Percentiles rank a stretch among this genome's conserved stretches.
These are phyloP conservation scores for Breynia disticha DNA, from an alignment of 441 rosid species.

Conservation along the genomic window DNA sequence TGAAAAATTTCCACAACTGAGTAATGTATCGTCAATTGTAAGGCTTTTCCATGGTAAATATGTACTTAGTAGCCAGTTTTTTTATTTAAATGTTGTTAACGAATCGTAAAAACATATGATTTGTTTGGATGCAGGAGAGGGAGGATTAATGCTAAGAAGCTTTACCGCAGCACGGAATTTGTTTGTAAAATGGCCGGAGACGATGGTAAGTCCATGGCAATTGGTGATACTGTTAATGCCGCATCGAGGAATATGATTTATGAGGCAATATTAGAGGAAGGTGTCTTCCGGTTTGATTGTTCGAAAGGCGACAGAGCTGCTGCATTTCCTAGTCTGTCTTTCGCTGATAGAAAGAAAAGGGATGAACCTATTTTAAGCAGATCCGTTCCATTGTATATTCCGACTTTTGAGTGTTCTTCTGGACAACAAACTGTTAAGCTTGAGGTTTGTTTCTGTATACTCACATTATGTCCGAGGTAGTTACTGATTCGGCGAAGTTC, in stretches of 20 bases:
- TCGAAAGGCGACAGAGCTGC: constrained; percentile 43
- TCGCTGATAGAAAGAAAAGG: constrained; percentile 41
- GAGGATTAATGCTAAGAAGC: no score
- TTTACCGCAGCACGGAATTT: background rate
- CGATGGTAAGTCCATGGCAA: constrained; percentile 22
- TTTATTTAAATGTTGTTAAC: no score
- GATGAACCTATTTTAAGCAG: constrained; percentile 36
- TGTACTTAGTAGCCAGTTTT: no score
- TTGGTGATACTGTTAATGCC: constrained; percentile 26
- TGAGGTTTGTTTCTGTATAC: constrained; percentile 32
- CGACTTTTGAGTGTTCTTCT: constrained; percentile 28
- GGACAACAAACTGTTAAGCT: constrained; percentile 64
- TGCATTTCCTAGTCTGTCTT: constrained; percentile 68
- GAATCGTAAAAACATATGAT: no score
- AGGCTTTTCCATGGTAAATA: no score
- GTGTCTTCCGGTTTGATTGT: constrained; percentile 74
- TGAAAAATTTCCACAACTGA: no score
- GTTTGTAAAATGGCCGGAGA: constrained; percentile 32
- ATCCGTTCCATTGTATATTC: constrained; percentile 42
- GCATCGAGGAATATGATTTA: constrained; percentile 46
- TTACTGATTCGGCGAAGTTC: background rate
- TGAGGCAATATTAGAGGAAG: constrained; percentile 62
- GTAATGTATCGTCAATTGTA: no score
- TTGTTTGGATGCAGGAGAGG: no score
- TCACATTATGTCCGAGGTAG: background rate